A percentile compares a stretch with the other conserved stretches of the same genome.
Evolutionary conservation across 495 filamentous ascomycete genomes (phyloP).

Genomic region (Penicillium angulare): DNA sequence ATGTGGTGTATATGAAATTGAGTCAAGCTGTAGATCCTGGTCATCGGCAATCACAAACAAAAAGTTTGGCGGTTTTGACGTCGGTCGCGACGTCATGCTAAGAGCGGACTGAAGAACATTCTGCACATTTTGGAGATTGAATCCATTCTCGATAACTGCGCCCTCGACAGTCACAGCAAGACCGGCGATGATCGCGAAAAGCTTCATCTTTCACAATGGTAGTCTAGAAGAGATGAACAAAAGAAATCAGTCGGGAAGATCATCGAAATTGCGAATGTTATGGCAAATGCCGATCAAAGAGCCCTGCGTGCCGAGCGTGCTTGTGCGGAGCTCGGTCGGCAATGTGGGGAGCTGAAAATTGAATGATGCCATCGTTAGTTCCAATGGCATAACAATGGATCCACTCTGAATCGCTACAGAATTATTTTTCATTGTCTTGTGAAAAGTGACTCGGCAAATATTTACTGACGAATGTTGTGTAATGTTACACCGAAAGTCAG

Average conservation of each 20-base stretch:
- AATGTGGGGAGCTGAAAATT: not conserved
- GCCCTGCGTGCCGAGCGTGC: too few relatives aligned
- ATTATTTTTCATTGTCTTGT: too few relatives aligned
- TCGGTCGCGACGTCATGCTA: conserved; percentile 4
- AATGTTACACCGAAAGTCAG: too few relatives aligned
- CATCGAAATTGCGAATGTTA: not conserved
- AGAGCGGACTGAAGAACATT: conserved; percentile 14
- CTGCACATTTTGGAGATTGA: conserved; percentile 7
- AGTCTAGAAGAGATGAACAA: not conserved
- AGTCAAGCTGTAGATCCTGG: conserved; percentile 61
- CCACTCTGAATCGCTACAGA: too few relatives aligned
- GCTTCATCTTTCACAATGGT: conserved; percentile 19
- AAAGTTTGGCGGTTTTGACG: conserved; percentile 48
- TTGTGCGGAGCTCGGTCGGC: not conserved
- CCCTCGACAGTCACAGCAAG: conserved; percentile 12
- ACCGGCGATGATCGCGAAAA: conserved; percentile 8
- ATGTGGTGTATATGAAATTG: conserved; percentile 56
- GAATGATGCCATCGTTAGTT: conserved; percentile 26
- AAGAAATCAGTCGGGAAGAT: not conserved
- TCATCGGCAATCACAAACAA: conserved; percentile 67
- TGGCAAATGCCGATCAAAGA: not conserved
- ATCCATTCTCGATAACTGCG: not conserved
- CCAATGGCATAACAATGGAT: conserved; percentile 9
- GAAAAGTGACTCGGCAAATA: too few relatives aligned
- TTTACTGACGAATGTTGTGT: too few relatives aligned